A percentile compares a stretch with the other conserved stretches of the same genome.
phyloP scores from a whole-genome alignment of 768 basidiomycete genomes.

The Lactifluus hygrophoroides region DNA sequence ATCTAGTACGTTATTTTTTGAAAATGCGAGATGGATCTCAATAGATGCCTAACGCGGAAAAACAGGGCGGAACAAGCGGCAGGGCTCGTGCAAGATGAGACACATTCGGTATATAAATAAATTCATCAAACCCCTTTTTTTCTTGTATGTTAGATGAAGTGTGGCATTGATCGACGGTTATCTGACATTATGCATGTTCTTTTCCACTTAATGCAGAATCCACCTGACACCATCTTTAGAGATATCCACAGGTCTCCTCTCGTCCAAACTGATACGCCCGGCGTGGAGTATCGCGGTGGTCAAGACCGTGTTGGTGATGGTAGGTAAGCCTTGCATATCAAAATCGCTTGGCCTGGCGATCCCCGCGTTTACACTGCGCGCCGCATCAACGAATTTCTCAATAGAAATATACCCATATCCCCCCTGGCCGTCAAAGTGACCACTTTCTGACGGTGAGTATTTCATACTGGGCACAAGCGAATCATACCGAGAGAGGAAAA shows the following conservation, averaged over 20 bases:
- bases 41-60: constrained; percentile 1
- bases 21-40: not conserved
- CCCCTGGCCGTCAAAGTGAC: constrained; percentile 89
- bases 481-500: not conserved
- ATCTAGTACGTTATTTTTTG: not conserved
- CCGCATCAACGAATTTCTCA: constrained; percentile 86
- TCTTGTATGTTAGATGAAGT: not conserved
- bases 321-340: constrained; percentile 75
- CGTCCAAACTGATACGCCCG: constrained; percentile 82
- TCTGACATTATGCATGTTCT: not conserved
- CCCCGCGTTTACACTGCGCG: constrained; percentile 68
- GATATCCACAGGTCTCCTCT: constrained; percentile 78
- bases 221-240: constrained; percentile 55
- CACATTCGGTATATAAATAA: not conserved
- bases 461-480: constrained; percentile 64
- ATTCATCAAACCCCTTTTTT: not conserved
- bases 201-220: constrained; percentile 52
- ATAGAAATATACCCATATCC: constrained; percentile 91
- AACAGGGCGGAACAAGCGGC: constrained; percentile 4
- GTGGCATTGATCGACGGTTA: not conserved
- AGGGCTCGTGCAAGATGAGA: not conserved
- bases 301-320: constrained; percentile 80
- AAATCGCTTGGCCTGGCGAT: constrained; percentile 58
- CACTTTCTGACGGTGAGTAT: constrained; percentile 85
- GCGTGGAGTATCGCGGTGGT: constrained; percentile 87